phyloP scores from a whole-genome alignment of 805 yeast species.

The Pichia nanzhaoensis region DNA sequence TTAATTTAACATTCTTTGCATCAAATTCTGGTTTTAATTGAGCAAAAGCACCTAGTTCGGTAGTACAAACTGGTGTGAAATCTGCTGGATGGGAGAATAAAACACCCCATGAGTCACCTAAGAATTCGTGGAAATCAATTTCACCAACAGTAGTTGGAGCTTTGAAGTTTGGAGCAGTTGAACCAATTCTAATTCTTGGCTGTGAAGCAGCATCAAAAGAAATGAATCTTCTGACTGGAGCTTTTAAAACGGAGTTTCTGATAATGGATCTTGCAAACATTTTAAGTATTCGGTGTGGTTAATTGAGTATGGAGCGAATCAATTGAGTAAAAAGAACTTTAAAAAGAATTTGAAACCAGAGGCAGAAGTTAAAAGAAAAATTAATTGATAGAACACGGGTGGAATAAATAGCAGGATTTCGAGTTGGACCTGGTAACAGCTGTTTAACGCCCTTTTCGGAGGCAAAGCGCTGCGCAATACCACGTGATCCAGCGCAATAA shows the following conservation, averaged over 20 bases:
- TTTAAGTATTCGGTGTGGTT: background rate
- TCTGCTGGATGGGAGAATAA: slow-evolving; percentile 94
- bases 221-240: slow-evolving; percentile 28
- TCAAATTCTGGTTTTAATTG: slow-evolving; percentile 82
- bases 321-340: too few species aligned
- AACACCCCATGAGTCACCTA: slow-evolving; percentile 82
- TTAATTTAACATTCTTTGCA: slow-evolving; percentile 77
- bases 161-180: slow-evolving; percentile 80
- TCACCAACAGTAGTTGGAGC: slow-evolving; percentile 80
- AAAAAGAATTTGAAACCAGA: background rate
- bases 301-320: too few species aligned
- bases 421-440: too few species aligned
- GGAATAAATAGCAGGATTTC: too few species aligned
- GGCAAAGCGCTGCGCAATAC: slow-evolving; percentile 1
- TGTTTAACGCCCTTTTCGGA: too few species aligned
- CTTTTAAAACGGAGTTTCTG: slow-evolving; percentile 15
- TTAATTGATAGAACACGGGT: too few species aligned
- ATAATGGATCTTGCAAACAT: slow-evolving; percentile 18
- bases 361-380: too few species aligned
- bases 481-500: background rate
- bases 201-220: slow-evolving; percentile 48
- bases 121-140: slow-evolving; percentile 79
- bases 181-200: slow-evolving; percentile 70
- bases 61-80: slow-evolving; percentile 95
- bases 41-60: slow-evolving; percentile 93